Base-by-base conservation (phyloP, 805 yeast genomes). In the Ogataea angusta region DNA sequence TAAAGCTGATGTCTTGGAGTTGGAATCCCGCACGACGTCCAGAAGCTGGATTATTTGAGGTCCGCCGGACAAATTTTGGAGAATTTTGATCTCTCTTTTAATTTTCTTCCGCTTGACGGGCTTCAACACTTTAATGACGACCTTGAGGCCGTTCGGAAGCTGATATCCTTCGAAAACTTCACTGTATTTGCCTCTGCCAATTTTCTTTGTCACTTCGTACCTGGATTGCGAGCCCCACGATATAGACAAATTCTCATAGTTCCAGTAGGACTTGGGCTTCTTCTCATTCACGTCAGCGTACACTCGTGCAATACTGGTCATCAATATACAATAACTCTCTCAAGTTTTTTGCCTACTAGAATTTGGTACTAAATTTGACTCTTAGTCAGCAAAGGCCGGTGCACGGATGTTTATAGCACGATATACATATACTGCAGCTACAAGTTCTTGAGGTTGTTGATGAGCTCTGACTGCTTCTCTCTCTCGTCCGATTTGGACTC, bases 111-210 rank as follows among this genome's bases (percentile, higher is more conserved):
- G 76, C 65, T 88, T 90, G 17, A 90, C 95, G 8, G 97, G 97
- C 63, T 90, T 90, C 54, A 90, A 70, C 52, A 88, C 95, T 61
- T 90, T 90, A 51, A 90, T 85, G 30, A 90, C 91, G 55, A 93
- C 84, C 30, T 72, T 70, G 42, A 70, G 73, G 39, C 77, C 80
- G 48, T 76, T 76, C 40, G 76, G 69, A 36, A 85, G 68, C 57
- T 85, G 82, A 31, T 82, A 73, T 21, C 96, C 96, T 59, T 81
- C 84, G 60, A 90, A 90, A 22, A 90, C 97, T 63, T 90, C 97
- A n/a, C 95, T 83, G 65, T 89, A 90, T 67, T 87, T 90, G 18
- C 97, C 97, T 42, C 96, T 75, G 10, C 97, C 97, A 14, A 90
- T 82, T 64, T 89, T 87, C 47, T 75, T 73, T 39, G 85, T 76